phyloP scores from a whole-genome alignment of 2,329 filamentous ascomycete species.

The Fonsecaea pugnacius region DNA sequence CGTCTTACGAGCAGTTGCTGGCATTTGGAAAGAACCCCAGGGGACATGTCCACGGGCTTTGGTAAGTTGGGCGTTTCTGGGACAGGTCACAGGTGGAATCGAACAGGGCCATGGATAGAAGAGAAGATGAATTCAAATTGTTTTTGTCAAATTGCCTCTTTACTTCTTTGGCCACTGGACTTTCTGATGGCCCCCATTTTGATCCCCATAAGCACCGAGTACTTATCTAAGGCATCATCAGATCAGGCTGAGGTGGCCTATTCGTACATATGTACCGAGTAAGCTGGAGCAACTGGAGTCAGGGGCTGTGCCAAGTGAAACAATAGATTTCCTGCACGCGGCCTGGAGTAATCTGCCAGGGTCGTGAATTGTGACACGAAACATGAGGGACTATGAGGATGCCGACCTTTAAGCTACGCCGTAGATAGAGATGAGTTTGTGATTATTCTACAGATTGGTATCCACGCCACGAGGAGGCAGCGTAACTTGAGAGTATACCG shows the following conservation, averaged over 20 bases:
- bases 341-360: constrained; percentile 21
- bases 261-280: too few relatives aligned
- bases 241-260: background rate
- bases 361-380: constrained; percentile 5
- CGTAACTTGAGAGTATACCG: too few relatives aligned
- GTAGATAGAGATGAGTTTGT: background rate
- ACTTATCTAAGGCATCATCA: background rate
- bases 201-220: background rate
- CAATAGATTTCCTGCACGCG: constrained; percentile 26
- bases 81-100: background rate
- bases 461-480: background rate
- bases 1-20: constrained; percentile 12
- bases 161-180: background rate
- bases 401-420: background rate
- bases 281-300: constrained; percentile 11
- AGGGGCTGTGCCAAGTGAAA: constrained; percentile 26
- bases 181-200: background rate
- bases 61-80: constrained; percentile 5
- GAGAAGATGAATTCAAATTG: constrained; percentile 5
- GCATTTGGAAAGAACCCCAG: constrained; percentile 20
- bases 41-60: constrained; percentile 12
- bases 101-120: constrained; percentile 8
- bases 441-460: background rate
- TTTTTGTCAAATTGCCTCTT: background rate
- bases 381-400: background rate